Base-by-base conservation (phyloP, 306 rosid genomes). In the Astragalus glycyphyllos region DNA sequence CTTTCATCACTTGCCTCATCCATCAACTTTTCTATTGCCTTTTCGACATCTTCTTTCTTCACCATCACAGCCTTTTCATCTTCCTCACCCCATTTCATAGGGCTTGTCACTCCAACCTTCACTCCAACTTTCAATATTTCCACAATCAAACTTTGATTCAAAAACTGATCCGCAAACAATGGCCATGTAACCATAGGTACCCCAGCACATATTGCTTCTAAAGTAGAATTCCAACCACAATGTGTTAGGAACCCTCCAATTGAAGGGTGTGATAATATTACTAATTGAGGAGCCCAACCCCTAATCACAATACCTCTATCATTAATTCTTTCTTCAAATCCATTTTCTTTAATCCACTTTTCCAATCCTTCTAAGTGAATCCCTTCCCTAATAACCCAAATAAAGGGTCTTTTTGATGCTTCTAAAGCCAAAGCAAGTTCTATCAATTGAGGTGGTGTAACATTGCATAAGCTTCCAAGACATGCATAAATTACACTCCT, bases 121-220 rank as follows among this genome's bases (percentile, higher is more conserved):
- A 84, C 76, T 15, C 81, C 83, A 55, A 77, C 76, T 32, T 42
- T 17, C 6, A 77, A 10, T 14, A 78, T 4, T 1, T 84, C 47
- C 34, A 70, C 82, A 5, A 82, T 5, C 1, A 82, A 32, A 48
- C 23, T 75, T 42, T 85, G 79, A 50, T 83, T 87, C 12, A 15
- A 40, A 60, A 85, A 85, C 11, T 87, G 90, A 35, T 85, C 90
- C 0, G 53, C 79, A 62, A 83, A 77, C 50, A 85, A 5, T 59
- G 92, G 92, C 92, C 90, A 87, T 10, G 90, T 85, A 58, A 77
- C n/a, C 88, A 87, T 79, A 12, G 85, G 92, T 2, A 81, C 79
- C 10, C 88, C 89, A 7, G 67, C 82, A 72, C 81, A 70, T 46
- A 89, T 63, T 11, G 85, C 85, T 60, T 86, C 96, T 1, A 84